phyloP scores from a whole-genome alignment of 345 rosid genomes.

The Heritiera littoralis region DNA sequence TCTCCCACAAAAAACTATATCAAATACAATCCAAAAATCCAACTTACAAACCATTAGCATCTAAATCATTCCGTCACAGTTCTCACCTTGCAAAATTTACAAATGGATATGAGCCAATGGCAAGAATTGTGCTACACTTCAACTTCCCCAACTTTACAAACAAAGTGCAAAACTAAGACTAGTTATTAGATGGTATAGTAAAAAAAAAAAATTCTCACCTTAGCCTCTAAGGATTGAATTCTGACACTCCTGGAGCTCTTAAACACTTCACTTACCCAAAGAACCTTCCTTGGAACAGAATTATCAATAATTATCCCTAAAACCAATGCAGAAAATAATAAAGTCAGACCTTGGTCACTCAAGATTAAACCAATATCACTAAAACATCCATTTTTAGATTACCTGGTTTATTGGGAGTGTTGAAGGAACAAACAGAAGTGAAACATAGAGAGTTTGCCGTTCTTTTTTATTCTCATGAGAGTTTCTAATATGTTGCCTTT shows the following conservation, averaged over 20 bases:
- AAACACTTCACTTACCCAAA: constrained; percentile 43
- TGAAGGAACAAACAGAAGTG: constrained; percentile 39
- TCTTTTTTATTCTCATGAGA: neutral
- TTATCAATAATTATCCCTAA: constrained; percentile 40
- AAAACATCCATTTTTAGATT: neutral
- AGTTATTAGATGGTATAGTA: neutral
- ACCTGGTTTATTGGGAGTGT: constrained; percentile 47
- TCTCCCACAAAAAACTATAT: neutral
- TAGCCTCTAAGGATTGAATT: constrained; percentile 54
- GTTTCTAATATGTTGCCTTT: neutral
- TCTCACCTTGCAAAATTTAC: constrained; percentile 7
- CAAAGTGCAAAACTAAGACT: neutral
- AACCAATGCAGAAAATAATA: neutral
- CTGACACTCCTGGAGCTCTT: constrained; percentile 41
- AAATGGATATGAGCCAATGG: neutral
- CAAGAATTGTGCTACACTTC: neutral
- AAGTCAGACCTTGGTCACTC: neutral
- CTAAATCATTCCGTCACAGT: constrained; percentile 9
- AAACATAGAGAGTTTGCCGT: constrained; percentile 47
- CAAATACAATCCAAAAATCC: neutral
- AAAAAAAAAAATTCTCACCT: constrained; percentile 46
- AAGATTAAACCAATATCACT: neutral
- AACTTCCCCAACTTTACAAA: neutral
- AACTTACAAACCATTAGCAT: neutral
- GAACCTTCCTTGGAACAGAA: constrained; percentile 45